Base-by-base conservation (phyloP, 2,329 filamentous ascomycete genomes). In the Fusarium fracticaudum region DNA sequence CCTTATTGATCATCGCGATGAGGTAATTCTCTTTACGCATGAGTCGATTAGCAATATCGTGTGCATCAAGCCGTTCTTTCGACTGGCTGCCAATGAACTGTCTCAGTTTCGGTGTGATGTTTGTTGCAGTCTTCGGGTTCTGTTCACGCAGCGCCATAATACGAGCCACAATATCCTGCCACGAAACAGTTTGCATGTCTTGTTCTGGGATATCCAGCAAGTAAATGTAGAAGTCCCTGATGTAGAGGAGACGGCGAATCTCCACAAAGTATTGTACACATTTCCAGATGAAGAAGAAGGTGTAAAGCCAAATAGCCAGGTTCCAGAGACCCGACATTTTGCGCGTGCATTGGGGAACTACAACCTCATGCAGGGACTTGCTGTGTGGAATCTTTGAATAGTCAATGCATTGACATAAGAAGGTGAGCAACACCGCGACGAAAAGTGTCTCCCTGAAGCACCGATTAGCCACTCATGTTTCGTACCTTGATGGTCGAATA, bases 21-120 rank as follows among this genome's bases (percentile, higher is more conserved):
- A 98, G 89, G 78, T 98, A 99, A 79, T 99, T 99, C 72, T 98
- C 96, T 79, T 94, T 93, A 67, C 96, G 92, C 96, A 99, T 98
- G 51, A 99, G 85, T 38, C 96, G 91, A 80, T 98, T 99, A 12
- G 96, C 96, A 81, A 99, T 98, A 79, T 98, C 96, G 78, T 98
- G 94, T 17, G 96, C 96, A 82, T 98, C 96, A 76, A 99, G 91
- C 71, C 96, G 90, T 83, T 98, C 94, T 81, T 98, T 97, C 29
- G 94, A 97, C 80, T 97, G 94, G 67, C 91, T 95, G 51, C 93
- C 93, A 72, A 96, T 87, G 75, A 86, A 91, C n/a, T 83, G 84
- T 7, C 88, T 86, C 66, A 89, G 84, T 11, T 83, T 84, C 8
- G 84, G 84, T 2, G 87, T 86, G 67, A 90, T 84, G 66, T 88